Percentiles rank a stretch among this genome's conserved stretches.
phyloP scores from a whole-genome alignment of 2,329 filamentous ascomycete genomes.

The Alternaria triticina region DNA sequence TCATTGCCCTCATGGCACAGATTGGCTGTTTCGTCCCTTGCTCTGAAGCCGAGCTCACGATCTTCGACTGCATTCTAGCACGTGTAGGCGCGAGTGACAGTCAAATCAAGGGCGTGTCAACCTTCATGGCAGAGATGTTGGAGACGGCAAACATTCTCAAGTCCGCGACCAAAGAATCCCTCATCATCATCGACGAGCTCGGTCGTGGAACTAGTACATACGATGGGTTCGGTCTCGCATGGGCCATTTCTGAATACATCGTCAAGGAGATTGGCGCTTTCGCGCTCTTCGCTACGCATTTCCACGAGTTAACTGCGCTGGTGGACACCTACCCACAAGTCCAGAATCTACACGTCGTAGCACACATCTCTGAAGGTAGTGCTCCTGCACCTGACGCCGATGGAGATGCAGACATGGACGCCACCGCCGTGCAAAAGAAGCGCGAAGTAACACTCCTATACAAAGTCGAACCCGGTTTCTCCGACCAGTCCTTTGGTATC shows the following conservation, averaged over 20 bases:
- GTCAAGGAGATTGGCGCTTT: conserved; percentile 93
- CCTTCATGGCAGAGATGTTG: conserved; percentile 99
- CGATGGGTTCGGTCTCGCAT: conserved; percentile 97
- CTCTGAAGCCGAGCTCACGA: conserved; percentile 84
- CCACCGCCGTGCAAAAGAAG: conserved; percentile 49
- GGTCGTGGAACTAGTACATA: conserved; percentile 97
- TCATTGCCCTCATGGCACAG: conserved; percentile 96
- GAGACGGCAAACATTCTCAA: conserved; percentile 99
- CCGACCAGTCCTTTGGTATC: conserved; percentile 97
- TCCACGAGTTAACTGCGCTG: conserved; percentile 94
- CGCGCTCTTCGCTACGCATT: conserved; percentile 95
- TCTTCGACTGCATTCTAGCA: conserved; percentile 96
- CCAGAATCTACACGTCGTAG: conserved; percentile 92
- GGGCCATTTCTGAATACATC: conserved; percentile 98
- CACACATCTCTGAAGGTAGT: conserved; percentile 73
- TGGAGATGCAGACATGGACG: conserved; percentile 47
- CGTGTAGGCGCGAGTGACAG: conserved; percentile 95
- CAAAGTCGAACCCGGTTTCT: conserved; percentile 94
- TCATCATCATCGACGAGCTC: conserved; percentile 98
- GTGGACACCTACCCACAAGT: conserved; percentile 87
- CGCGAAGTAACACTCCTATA: conserved; percentile 92
- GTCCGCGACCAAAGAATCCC: conserved; percentile 89
- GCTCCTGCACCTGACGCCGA: background rate
- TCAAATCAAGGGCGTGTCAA: conserved; percentile 96
- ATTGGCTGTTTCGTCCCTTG: conserved; percentile 96